Conservation (phyloP, 345 rosid species). For the Bruguiera gymnorhiza region DNA sequence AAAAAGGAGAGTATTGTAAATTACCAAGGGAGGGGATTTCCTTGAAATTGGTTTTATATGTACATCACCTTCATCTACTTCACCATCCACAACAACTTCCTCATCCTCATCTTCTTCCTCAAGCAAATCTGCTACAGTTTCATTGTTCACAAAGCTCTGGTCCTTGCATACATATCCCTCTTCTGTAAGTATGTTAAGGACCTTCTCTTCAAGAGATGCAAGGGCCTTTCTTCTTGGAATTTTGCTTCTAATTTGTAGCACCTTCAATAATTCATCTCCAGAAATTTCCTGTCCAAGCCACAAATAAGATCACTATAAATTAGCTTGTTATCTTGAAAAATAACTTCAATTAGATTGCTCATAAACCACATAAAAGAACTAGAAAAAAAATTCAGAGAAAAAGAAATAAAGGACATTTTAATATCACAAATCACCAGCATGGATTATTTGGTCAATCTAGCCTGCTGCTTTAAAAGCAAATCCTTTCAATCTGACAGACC, state of each 20-base stretch:
- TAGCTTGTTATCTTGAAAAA: not conserved
- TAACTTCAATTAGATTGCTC: not conserved
- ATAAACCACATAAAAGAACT: not conserved
- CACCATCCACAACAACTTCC: conserved; percentile 95
- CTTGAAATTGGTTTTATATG: conserved; percentile 82
- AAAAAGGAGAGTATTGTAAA: conserved; percentile 14
- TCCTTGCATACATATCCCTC: conserved; percentile 78
- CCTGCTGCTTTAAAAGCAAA: not conserved
- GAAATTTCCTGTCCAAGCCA: conserved; percentile 65
- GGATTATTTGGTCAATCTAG: not conserved
- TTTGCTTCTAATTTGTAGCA: conserved; percentile 74
- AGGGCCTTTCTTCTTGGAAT: conserved; percentile 91
- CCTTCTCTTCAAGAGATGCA: conserved; percentile 71
- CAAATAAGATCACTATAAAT: conserved; percentile 7
- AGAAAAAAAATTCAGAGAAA: not conserved
- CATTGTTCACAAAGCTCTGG: conserved; percentile 45
- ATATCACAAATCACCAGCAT: not conserved
- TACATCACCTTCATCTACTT: conserved; percentile 97
- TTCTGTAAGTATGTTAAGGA: conserved; percentile 72
- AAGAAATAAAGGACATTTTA: not conserved
- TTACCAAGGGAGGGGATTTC: conserved; percentile 71
- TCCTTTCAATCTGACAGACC: conserved; percentile 5
- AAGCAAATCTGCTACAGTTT: conserved; percentile 58
- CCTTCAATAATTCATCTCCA: conserved; percentile 68
- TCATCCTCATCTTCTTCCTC: conserved; percentile 98